phyloP scores from a whole-genome alignment of 768 basidiomycete species.

The Leucosporidium scottii region DNA sequence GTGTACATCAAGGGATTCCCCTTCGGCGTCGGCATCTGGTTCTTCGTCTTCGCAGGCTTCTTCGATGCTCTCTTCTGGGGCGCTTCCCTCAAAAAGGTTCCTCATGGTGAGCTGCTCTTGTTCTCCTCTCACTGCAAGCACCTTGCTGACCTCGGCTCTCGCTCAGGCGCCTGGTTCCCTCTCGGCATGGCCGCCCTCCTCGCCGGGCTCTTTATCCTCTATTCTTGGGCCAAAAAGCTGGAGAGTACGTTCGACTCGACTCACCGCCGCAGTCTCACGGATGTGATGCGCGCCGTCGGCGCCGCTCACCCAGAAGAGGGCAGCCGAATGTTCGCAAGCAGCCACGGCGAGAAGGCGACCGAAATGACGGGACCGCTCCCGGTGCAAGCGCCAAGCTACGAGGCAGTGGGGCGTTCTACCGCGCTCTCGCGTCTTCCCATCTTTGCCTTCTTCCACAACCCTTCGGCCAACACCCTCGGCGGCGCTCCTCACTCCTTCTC shows the following conservation, averaged over 20 bases:
- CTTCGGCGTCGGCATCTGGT: constrained; percentile 47
- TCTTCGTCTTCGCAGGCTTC: constrained; percentile 55
- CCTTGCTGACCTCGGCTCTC: not conserved
- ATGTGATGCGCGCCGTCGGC: constrained; percentile 48
- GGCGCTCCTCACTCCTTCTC: constrained; percentile 62
- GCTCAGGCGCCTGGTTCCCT: constrained; percentile 26
- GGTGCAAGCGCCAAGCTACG: not conserved
- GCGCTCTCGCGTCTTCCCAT: constrained; percentile 18
- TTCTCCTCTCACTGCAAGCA: not conserved
- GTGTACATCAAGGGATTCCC: constrained; percentile 48
- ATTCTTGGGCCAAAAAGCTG: constrained; percentile 42
- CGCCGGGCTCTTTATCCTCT: constrained; percentile 1
- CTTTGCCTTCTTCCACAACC: constrained; percentile 32
- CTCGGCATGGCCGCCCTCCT: not conserved
- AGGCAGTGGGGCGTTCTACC: not conserved
- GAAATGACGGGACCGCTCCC: not conserved
- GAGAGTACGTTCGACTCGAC: constrained; percentile 58
- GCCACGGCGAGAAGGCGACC: constrained; percentile 2
- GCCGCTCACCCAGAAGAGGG: not conserved
- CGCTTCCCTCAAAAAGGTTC: constrained; percentile 47
- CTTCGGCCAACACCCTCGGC: constrained; percentile 30
- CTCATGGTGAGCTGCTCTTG: constrained; percentile 5
- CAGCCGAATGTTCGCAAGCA: too few relatives aligned
- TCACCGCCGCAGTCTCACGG: constrained; percentile 53
- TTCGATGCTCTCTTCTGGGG: constrained; percentile 66